phyloP scores from a whole-genome alignment of 2,329 filamentous ascomycete genomes.

The Emericellopsis cladophorae region DNA sequence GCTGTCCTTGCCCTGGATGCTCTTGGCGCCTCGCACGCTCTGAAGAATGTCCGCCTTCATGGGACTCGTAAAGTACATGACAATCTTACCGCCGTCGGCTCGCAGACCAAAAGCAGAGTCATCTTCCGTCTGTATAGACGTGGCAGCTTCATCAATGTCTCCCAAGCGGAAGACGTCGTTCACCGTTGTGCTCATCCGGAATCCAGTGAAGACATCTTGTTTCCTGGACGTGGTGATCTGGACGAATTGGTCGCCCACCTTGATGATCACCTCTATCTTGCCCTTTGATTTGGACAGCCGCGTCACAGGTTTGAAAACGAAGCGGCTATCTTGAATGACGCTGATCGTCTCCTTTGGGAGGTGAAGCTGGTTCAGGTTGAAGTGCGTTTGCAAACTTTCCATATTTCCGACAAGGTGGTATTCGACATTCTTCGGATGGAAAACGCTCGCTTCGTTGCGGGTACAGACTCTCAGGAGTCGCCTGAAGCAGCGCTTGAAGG shows the following conservation, averaged over 20 bases:
- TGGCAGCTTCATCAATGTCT: slow-evolving; percentile 55
- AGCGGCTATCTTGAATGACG: slow-evolving; percentile 52
- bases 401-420: slow-evolving; percentile 54
- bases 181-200: slow-evolving; percentile 48
- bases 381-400: slow-evolving; percentile 52
- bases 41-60: slow-evolving; percentile 51
- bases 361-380: slow-evolving; percentile 53
- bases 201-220: slow-evolving; percentile 52
- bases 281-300: slow-evolving; percentile 56
- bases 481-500: slow-evolving; percentile 55
- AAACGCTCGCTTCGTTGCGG: slow-evolving; percentile 45
- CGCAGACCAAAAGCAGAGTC: slow-evolving; percentile 55
- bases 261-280: slow-evolving; percentile 57
- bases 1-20: slow-evolving; percentile 51
- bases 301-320: slow-evolving; percentile 52
- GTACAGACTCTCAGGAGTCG: slow-evolving; percentile 48
- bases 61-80: slow-evolving; percentile 60
- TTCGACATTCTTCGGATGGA: slow-evolving; percentile 52
- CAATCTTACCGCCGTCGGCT: slow-evolving; percentile 56
- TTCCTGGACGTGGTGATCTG: slow-evolving; percentile 58
- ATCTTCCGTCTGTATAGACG: slow-evolving; percentile 51
- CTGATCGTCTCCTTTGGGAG: slow-evolving; percentile 59
- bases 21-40: slow-evolving; percentile 49
- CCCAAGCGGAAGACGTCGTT: slow-evolving; percentile 59
- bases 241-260: slow-evolving; percentile 56